Evolutionary conservation across 805 yeast genomes (phyloP).

Genomic region (Spathaspora gorwiae): DNA sequence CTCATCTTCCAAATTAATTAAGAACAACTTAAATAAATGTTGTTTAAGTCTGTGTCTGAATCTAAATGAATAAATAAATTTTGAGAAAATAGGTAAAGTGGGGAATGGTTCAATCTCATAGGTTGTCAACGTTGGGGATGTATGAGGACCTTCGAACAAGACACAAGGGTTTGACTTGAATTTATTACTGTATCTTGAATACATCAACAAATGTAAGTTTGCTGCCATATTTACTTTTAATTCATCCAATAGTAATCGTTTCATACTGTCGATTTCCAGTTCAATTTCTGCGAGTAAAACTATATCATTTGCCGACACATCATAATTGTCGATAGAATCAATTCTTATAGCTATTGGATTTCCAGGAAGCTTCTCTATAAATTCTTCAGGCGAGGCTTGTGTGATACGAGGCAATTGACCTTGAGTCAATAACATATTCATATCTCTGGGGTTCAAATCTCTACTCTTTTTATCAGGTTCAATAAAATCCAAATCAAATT

Average conservation of each 20-base stretch:
- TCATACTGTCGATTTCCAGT: not conserved
- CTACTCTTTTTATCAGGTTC: constrained; percentile 16
- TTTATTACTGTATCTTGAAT: not conserved
- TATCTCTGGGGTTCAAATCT: constrained; percentile 15
- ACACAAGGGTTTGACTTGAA: not conserved
- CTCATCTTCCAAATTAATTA: constrained; percentile 35
- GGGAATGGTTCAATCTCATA: constrained; percentile 29
- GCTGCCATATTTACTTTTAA: not conserved
- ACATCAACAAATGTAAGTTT: not conserved
- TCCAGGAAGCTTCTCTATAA: constrained; percentile 20
- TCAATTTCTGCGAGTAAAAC: not conserved
- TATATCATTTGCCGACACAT: not conserved
- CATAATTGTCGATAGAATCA: constrained; percentile 26
- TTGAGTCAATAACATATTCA: not conserved
- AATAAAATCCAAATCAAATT: constrained; percentile 33
- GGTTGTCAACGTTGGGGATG: constrained; percentile 10
- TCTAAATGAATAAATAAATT: constrained; percentile 18
- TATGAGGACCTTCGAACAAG: not conserved
- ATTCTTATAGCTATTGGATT: constrained; percentile 18
- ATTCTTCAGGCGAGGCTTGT: constrained; percentile 2
- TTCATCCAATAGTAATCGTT: not conserved
- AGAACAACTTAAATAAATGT: constrained; percentile 33
- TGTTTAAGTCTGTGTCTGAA: constrained; percentile 21
- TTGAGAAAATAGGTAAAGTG: constrained; percentile 31
- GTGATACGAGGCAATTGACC: not conserved